Evolutionary conservation across 352 stramenopile genomes (phyloP), one percentile per base, ranked within the genome.

Genomic region (Plasmopara muralis): DNA sequence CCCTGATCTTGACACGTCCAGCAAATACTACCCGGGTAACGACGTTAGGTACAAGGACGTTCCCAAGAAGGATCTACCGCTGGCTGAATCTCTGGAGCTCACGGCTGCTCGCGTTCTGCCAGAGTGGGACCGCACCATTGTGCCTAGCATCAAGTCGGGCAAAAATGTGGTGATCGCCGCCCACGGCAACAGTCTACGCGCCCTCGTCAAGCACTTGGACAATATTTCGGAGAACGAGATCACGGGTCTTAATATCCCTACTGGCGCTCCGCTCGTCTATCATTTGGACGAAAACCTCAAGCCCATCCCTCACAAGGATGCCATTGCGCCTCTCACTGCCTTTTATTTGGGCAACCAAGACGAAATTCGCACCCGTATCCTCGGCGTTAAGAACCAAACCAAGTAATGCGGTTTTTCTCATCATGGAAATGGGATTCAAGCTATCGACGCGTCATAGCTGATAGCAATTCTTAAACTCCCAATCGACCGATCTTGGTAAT

Each of bases 341-440:
- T 87, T 87, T 60, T 91, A 91, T 60, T 63, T 91, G 18, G 96
- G 97, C 57, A 90, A 99, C 75, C 93, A 98, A 69, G 89, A 97
- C 43, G 95, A 95, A 45, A 98, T 99, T 70, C 90, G 89, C 50
- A 79, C 79, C 34, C 87, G 96, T 53, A 99, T 99, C 73, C 89
- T 97, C 57, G 93, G 91, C 38, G 94, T 98, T 53, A 97, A 97
- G 85, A 97, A 97, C 73, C 95, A 98, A 78, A 98, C 95, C 65
- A 98, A 98, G 74, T 98, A 94, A 61, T 51, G 15, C 6, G 35
- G 20, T 25, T 25, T 25, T 25, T 3, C 20, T 25, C 20, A 3
- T 25, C 20, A 25, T 25, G 20, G 20, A 25, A 25, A 25, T 3
- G 20, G 20, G 20, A 25, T 25, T 25, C 3, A 3, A 3, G 20